Evolutionary conservation across 257 asterid species (phyloP), one percentile per base, ranked within the genome.

Genomic region (Solanum paucissectum): DNA sequence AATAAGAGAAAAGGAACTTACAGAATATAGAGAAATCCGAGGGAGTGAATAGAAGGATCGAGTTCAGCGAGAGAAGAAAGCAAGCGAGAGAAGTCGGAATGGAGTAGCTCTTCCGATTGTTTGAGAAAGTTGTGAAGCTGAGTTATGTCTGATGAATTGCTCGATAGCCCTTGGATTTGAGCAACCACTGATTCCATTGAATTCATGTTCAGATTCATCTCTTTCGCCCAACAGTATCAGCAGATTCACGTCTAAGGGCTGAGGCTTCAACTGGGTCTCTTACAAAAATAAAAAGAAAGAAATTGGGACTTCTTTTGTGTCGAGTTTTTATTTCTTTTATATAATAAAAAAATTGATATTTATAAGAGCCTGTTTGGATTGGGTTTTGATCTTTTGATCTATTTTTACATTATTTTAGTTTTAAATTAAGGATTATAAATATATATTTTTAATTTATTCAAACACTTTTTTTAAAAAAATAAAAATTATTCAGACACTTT

Each of bases 21-120:
- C 99, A 97, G 60, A 52, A 97, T 82, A 85, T 92, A 93, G 55
- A 97, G 98, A 89, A 93, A 97, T 62, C 98, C 98, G 13, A 97
- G 95, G 34, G 99, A 97, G 87, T 95, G 96, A 21, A 62, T 55
- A 60, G 94, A 86, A 2, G 98, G 95, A 87, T 97, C 98, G 86
- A 97, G 94, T 88, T 95, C 92, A 84, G 85, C 38, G 91, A 97
- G 98, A 25, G 95, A 66, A 82, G 98, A 90, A 83, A 93, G 91
- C 55, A 94, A 90, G 29, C 93, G 94, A 82, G 88, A 75, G 87
- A 95, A 89, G 88, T 95, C 98, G 69, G 96, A 73, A 88, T 79
- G 95, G 90, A 95, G 93, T 8, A 91, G 86, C 44, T 97, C 98
- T 7, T 95, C 98, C 62, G 95, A 93, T 86, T 94, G 98, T 62